A percentile compares a stretch with the other conserved stretches of the same genome.
These are phyloP conservation scores for Aristolochia fimbriata DNA, from an alignment of 164 flowering plant species.

Conservation along the genomic window DNA sequence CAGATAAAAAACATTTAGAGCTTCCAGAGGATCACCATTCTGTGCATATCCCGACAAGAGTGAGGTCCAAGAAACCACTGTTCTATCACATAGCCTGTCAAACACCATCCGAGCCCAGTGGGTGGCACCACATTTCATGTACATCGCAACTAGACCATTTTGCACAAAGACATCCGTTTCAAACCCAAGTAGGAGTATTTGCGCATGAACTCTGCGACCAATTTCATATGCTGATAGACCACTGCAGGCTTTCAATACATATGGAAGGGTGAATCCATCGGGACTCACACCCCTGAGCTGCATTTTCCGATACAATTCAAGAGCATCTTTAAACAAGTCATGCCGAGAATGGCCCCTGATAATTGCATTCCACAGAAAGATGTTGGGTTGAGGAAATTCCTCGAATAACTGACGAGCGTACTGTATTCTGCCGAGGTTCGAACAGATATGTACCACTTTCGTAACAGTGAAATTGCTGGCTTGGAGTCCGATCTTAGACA, in stretches of 20 bases:
- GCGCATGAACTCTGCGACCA: constrained; percentile 16
- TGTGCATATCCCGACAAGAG: constrained; percentile 25
- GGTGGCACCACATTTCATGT: constrained; percentile 17
- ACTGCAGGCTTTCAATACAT: constrained; percentile 23
- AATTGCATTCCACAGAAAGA: constrained; percentile 71
- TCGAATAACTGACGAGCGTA: constrained; percentile 56
- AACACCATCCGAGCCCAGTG: constrained; percentile 14
- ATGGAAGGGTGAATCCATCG: constrained; percentile 27
- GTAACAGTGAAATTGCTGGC: constrained; percentile 16
- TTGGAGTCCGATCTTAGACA: constrained; percentile 17
- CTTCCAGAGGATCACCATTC: constrained; percentile 23
- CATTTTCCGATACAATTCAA: constrained; percentile 51
- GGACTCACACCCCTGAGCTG: constrained; percentile 23
- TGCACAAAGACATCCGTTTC: constrained; percentile 31
- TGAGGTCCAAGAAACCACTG: constrained; percentile 29
- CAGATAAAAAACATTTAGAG: constrained; percentile 18
- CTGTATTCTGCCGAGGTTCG: constrained; percentile 17
- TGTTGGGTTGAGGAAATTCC: constrained; percentile 46
- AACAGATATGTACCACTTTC: constrained; percentile 18
- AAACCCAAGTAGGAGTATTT: constrained; percentile 20
- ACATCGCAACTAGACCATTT: constrained; percentile 27
- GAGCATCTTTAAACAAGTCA: constrained; percentile 27
- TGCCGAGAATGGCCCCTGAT: constrained; percentile 44
- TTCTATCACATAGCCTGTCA: constrained; percentile 15
- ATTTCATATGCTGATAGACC: constrained; percentile 2